These are phyloP conservation scores for Symmetrospora coprosmae DNA, from an alignment of 768 basidiomycete species.

Conservation along the genomic window DNA sequence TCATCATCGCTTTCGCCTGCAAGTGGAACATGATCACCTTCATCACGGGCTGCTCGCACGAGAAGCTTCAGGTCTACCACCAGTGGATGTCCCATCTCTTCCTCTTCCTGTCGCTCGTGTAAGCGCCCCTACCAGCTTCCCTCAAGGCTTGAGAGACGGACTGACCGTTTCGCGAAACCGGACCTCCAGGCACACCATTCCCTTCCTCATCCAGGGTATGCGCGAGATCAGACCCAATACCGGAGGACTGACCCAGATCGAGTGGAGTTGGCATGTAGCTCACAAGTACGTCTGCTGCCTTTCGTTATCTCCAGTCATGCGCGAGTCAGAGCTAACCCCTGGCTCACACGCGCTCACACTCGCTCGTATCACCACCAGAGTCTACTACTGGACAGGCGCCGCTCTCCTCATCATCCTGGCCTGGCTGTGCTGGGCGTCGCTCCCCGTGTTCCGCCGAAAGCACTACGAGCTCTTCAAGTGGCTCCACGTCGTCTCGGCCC, in stretches of 20 bases:
- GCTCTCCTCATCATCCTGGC: slow-evolving; percentile 27
- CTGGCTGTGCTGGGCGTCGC: slow-evolving; percentile 30
- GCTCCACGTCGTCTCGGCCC: slow-evolving; percentile 27
- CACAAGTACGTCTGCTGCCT: slow-evolving; percentile 28
- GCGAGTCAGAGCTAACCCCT: neutral
- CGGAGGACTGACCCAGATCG: slow-evolving; percentile 27
- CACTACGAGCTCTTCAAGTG: slow-evolving; percentile 32
- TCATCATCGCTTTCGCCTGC: slow-evolving; percentile 32
- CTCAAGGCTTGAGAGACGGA: slow-evolving; percentile 4
- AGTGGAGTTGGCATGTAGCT: slow-evolving; percentile 24
- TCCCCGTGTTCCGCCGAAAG: slow-evolving; percentile 24
- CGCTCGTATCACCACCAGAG: neutral
- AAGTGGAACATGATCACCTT: slow-evolving; percentile 32
- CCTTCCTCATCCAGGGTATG: slow-evolving; percentile 28
- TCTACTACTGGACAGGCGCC: slow-evolving; percentile 30
- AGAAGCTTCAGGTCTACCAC: slow-evolving; percentile 34
- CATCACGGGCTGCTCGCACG: slow-evolving; percentile 34
- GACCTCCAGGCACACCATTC: slow-evolving; percentile 34
- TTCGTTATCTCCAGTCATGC: neutral
- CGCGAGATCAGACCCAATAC: slow-evolving; percentile 26
- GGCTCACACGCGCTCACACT: neutral
- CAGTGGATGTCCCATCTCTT: slow-evolving; percentile 30
- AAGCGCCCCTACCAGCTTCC: neutral
- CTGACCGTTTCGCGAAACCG: slow-evolving; percentile 22
- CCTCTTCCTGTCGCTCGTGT: neutral